Conservation (phyloP, 495 filamentous ascomycete species). For the Neurospora terricola region DNA sequence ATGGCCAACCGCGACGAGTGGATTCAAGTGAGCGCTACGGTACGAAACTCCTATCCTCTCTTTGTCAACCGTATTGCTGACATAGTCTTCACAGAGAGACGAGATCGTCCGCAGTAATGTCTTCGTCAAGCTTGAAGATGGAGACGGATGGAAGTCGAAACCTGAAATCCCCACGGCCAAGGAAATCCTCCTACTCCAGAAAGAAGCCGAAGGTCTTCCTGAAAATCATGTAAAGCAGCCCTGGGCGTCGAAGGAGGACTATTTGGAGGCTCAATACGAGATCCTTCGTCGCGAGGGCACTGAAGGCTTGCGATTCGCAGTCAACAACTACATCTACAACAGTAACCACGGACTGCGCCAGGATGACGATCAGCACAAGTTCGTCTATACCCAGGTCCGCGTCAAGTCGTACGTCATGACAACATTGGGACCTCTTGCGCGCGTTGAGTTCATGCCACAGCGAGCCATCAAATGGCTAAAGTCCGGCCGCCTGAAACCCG, state of each 20-base stretch:
- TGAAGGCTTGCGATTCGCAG: slow-evolving; percentile 48
- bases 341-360: background rate
- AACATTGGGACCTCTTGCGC: slow-evolving; percentile 50
- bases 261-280: slow-evolving; percentile 54
- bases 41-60: background rate
- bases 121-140: slow-evolving; percentile 9
- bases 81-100: background rate
- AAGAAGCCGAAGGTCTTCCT: slow-evolving; percentile 25
- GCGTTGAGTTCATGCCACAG: slow-evolving; percentile 60
- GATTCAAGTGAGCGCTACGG: background rate
- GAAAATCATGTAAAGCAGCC: slow-evolving; percentile 26
- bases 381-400: slow-evolving; percentile 70
- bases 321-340: slow-evolving; percentile 20
- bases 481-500: slow-evolving; percentile 60
- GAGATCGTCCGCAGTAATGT: slow-evolving; percentile 21
- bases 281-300: slow-evolving; percentile 57
- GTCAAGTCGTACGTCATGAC: slow-evolving; percentile 55
- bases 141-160: slow-evolving; percentile 28
- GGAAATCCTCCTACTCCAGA: slow-evolving; percentile 26
- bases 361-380: slow-evolving; percentile 43
- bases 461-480: slow-evolving; percentile 68
- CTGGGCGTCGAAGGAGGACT: slow-evolving; percentile 38
- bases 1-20: background rate
- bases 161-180: slow-evolving; percentile 35
- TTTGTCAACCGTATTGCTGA: background rate